Percentiles rank a stretch among this genome's conserved stretches.
phyloP scores from a whole-genome alignment of 768 basidiomycete species.

The Xerocomellus dryophilus region DNA sequence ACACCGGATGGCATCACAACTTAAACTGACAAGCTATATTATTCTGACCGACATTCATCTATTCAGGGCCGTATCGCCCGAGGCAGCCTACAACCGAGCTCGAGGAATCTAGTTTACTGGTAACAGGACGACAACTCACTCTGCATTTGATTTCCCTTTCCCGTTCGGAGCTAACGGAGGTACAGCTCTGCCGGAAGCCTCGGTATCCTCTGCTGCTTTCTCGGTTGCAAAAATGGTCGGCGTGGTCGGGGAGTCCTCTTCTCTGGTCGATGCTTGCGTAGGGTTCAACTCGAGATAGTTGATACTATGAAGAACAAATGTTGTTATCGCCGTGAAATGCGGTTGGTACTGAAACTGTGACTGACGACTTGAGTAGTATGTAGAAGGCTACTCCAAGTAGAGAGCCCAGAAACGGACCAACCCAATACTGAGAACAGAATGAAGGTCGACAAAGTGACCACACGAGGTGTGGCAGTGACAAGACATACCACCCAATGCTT shows the following conservation, averaged over 20 bases:
- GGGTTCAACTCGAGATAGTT: slow-evolving; percentile 31
- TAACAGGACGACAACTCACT: background rate
- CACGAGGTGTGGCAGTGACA: background rate
- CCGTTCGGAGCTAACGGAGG: background rate
- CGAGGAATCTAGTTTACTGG: background rate
- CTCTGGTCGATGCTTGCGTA: slow-evolving; percentile 27
- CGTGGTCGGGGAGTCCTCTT: slow-evolving; percentile 25
- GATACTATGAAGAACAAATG: slow-evolving; percentile 14
- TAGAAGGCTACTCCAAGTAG: slow-evolving; percentile 60
- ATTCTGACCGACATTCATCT: background rate
- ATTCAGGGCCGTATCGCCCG: background rate
- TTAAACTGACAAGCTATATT: background rate
- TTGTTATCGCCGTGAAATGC: slow-evolving; percentile 1
- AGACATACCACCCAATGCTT: slow-evolving; percentile 63
- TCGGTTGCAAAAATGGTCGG: slow-evolving; percentile 14
- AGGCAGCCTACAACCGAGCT: background rate
- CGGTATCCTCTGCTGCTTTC: slow-evolving; percentile 1
- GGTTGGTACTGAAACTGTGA: slow-evolving; percentile 2
- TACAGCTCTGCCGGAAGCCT: background rate
- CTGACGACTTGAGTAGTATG: slow-evolving; percentile 50
- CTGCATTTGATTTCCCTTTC: background rate
- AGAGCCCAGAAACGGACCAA: slow-evolving; percentile 67
- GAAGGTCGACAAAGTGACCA: background rate
- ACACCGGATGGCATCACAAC: background rate
- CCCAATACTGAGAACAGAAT: slow-evolving; percentile 52